A percentile compares a stretch with the other conserved stretches of the same genome.
Evolutionary conservation across 257 asterid genomes (phyloP).

Genomic region (Solanum pinnatisectum): DNA sequence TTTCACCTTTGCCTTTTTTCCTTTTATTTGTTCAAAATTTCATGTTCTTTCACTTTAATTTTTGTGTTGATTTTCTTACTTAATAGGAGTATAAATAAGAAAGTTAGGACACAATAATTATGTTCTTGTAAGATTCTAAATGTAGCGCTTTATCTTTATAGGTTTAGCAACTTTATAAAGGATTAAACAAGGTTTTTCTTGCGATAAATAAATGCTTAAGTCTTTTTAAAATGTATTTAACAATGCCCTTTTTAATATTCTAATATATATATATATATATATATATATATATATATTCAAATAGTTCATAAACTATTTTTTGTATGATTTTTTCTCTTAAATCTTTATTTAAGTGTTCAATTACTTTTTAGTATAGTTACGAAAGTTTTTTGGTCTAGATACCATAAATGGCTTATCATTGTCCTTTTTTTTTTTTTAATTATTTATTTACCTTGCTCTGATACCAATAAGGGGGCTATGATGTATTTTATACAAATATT

Average conservation of each 20-base stretch:
- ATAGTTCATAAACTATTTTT: too few species aligned
- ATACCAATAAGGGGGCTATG: too few species aligned
- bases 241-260: not conserved
- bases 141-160: not conserved
- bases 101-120: not conserved
- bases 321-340: too few species aligned
- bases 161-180: not conserved
- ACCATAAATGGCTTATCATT: too few species aligned
- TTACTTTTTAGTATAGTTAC: too few species aligned
- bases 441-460: too few species aligned
- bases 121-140: not conserved
- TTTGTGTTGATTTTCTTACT: not conserved
- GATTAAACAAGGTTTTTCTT: not conserved
- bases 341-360: too few species aligned
- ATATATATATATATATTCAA: too few species aligned
- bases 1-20: conserved; percentile 19
- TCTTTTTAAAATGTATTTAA: not conserved
- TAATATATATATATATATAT: too few species aligned
- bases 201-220: not conserved
- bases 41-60: not conserved
- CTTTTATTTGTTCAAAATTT: conserved; percentile 8
- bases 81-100: not conserved
- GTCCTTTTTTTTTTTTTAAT: too few species aligned
- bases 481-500: too few species aligned
- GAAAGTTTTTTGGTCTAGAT: too few species aligned